Evolutionary conservation across 179 eudicot species (phyloP), one percentile per base, ranked within the genome.

Genomic region (Spinacia oleracea): DNA sequence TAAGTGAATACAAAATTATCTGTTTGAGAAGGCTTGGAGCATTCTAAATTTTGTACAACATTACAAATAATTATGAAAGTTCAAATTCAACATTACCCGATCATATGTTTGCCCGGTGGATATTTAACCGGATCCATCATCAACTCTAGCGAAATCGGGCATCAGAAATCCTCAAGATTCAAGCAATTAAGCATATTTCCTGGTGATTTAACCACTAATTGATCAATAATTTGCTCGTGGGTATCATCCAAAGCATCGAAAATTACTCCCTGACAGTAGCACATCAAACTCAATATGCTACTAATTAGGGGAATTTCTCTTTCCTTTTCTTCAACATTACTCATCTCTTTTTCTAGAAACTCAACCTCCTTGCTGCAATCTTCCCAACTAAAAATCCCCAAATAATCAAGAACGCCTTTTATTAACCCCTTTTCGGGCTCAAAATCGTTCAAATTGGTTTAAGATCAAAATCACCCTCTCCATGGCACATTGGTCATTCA

Each of bases 141-240:
- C 58, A 95, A 80, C 75, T 95, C 98, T 3, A 95, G 92, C 0
- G 98, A 93, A 69, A 95, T 93, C 2, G 98, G 98, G 60, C 98
- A 95, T 32, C 92, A 82, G 25, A 95, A 93, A 86, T 95, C 98
- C 51, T 93, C 97, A 0, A 87, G 87, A 55, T 91, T 93, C 79
- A 93, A 75, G 81, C 84, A 90, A 48, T 60, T 73, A 11, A 84
- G 77, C 55, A 81, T 71, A 51, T 87, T 90, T 29, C 76, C 42
- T 56, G 50, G 72, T 62, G 62, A 53, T 64, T 62, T 81, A 0
- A 70, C 84, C 2, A 81, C 90, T 1, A 75, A 50, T 72, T 78
- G 83, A 11, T 63, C 81, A 0, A 65, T 3, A 0, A 43, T 68
- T 18, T 25, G 38, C 46, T 72, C 51, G 16, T 48, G 74, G 2